These are phyloP conservation scores for Rhizoctonia solani DNA, from an alignment of 1,284 basidiomycete genomes.

Conservation along the genomic window DNA sequence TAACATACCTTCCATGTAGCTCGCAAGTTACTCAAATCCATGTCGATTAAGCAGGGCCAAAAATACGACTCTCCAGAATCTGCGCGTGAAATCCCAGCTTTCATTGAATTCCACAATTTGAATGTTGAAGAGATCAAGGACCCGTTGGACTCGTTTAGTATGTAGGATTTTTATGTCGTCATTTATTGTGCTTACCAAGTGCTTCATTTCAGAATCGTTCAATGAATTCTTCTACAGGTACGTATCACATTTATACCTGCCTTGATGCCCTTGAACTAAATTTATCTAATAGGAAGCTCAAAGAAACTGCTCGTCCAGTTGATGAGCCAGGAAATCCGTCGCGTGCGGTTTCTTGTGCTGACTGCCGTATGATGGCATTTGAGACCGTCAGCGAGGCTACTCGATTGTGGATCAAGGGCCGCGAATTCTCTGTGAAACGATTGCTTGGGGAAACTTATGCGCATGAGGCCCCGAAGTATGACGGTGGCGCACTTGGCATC, in stretches of 20 bases:
- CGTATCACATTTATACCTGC: slow-evolving; percentile 22
- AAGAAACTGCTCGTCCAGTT: slow-evolving; percentile 77
- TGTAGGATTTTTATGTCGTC: slow-evolving; percentile 43
- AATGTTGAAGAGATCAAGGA: slow-evolving; percentile 82
- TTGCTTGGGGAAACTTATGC: slow-evolving; percentile 82
- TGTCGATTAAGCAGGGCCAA: slow-evolving; percentile 92
- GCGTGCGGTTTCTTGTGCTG: slow-evolving; percentile 84
- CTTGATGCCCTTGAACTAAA: neutral
- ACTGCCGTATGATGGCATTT: slow-evolving; percentile 95
- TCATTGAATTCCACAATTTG: slow-evolving; percentile 90
- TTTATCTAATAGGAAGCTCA: slow-evolving; percentile 78
- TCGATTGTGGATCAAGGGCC: slow-evolving; percentile 94
- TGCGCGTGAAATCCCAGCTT: slow-evolving; percentile 79
- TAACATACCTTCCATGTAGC: slow-evolving; percentile 51
- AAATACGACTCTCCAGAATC: slow-evolving; percentile 91
- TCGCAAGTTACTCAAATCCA: slow-evolving; percentile 78
- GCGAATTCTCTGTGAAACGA: slow-evolving; percentile 81
- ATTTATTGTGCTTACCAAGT: neutral
- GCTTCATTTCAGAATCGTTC: slow-evolving; percentile 69
- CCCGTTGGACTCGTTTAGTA: slow-evolving; percentile 82
- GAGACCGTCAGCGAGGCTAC: slow-evolving; percentile 85
- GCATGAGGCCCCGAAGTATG: slow-evolving; percentile 67
- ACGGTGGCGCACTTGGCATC: slow-evolving; percentile 78
- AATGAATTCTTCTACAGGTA: slow-evolving; percentile 64
- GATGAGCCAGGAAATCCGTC: slow-evolving; percentile 73